Percentiles rank a stretch among this genome's conserved stretches.
These are phyloP conservation scores for Botryosphaeria dothidea DNA, from an alignment of 2,329 filamentous ascomycete genomes.

Conservation along the genomic window DNA sequence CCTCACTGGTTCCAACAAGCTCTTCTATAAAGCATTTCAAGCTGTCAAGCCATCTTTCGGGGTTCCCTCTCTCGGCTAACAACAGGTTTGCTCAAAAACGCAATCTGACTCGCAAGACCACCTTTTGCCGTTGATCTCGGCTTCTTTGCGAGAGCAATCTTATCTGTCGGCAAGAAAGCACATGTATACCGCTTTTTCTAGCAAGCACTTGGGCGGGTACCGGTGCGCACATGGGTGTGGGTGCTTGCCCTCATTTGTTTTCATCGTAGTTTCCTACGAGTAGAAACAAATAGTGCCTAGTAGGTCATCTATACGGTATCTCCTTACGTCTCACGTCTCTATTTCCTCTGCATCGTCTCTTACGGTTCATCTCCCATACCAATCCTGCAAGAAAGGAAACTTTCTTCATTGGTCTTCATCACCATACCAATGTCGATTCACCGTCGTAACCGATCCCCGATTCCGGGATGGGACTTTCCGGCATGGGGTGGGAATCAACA, in stretches of 20 bases:
- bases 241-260: neutral
- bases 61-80: neutral
- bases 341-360: neutral
- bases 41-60: neutral
- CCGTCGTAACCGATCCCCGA: neutral
- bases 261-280: neutral
- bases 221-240: neutral
- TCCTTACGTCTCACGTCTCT: neutral
- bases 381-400: neutral
- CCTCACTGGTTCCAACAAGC: neutral
- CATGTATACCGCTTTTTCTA: neutral
- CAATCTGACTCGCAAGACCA: neutral
- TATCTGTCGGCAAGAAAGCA: neutral
- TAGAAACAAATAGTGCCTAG: neutral
- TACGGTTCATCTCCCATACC: neutral
- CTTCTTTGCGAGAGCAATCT: neutral
- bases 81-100: neutral
- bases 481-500: neutral
- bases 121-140: neutral
- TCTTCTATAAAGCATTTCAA: neutral
- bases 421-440: neutral
- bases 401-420: neutral
- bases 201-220: neutral
- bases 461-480: neutral
- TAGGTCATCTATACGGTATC: neutral